A percentile compares a stretch with the other conserved stretches of the same genome.
Evolutionary conservation across 164 flowering plant species (phyloP).

Genomic region (Platanus orientalis): DNA sequence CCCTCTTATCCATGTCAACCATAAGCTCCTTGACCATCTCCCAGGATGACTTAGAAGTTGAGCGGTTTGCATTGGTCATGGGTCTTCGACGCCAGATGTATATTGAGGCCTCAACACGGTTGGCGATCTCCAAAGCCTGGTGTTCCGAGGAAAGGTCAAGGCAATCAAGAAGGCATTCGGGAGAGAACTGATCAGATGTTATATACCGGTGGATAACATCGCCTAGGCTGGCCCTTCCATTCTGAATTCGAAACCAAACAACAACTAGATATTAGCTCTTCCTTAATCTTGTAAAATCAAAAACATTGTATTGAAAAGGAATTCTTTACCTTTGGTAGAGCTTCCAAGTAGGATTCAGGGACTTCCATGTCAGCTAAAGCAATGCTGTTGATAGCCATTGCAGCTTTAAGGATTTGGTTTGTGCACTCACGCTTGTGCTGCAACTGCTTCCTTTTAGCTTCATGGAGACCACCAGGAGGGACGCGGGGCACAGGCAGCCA

Average conservation of each 20-base stretch:
- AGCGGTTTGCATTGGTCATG: slow-evolving; percentile 32
- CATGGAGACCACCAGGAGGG: slow-evolving; percentile 6
- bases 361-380: neutral
- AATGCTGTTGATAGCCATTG: slow-evolving; percentile 3
- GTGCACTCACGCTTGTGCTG: slow-evolving; percentile 5
- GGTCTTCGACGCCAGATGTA: no score
- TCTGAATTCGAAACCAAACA: neutral
- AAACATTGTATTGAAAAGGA: neutral
- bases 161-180: no score
- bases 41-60: no score
- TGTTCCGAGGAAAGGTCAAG: slow-evolving; percentile 86
- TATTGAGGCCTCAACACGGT: no score
- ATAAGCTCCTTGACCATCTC: slow-evolving; percentile 84
- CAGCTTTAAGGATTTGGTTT: slow-evolving; percentile 8
- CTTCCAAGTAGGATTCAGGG: slow-evolving; percentile 1
- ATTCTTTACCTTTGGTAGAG: slow-evolving; percentile 2
- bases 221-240: no score
- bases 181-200: no score
- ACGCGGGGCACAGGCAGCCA: slow-evolving; percentile 58
- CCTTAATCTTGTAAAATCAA: no score
- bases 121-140: slow-evolving; percentile 80
- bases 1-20: slow-evolving; percentile 81
- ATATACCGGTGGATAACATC: no score
- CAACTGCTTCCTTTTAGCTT: slow-evolving; percentile 4
- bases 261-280: no score